Conservation (phyloP, 768 basidiomycete genomes). For the Suillus fuscotomentosus region DNA sequence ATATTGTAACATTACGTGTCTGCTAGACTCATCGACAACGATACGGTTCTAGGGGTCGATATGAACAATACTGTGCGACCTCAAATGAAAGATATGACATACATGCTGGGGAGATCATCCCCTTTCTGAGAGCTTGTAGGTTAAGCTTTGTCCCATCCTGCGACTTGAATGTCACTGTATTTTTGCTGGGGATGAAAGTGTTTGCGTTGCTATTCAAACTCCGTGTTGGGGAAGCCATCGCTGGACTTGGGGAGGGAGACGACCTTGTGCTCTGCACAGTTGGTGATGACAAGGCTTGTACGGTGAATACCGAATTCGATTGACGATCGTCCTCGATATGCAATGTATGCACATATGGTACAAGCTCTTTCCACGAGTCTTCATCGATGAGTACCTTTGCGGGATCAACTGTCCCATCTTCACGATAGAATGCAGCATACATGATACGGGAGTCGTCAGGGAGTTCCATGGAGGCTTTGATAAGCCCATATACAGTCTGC, state of each 20-base stretch:
- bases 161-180: slow-evolving; percentile 21
- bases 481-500: slow-evolving; percentile 24
- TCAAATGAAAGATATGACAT: slow-evolving; percentile 1
- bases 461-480: slow-evolving; percentile 23
- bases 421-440: slow-evolving; percentile 28
- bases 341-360: slow-evolving; percentile 28
- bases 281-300: slow-evolving; percentile 10
- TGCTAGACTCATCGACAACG: neutral
- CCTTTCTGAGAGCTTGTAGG: slow-evolving; percentile 17
- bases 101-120: slow-evolving; percentile 25
- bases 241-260: slow-evolving; percentile 2
- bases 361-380: slow-evolving; percentile 33
- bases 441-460: slow-evolving; percentile 18
- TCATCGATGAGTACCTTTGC: slow-evolving; percentile 25
- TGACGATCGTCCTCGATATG: slow-evolving; percentile 30
- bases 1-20: neutral
- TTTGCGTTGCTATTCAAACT: slow-evolving; percentile 24
- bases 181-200: slow-evolving; percentile 21
- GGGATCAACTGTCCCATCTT: slow-evolving; percentile 28
- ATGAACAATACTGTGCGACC: neutral
- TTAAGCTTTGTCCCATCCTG: slow-evolving; percentile 15
- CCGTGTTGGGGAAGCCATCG: slow-evolving; percentile 4
- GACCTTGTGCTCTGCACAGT: neutral
- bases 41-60: neutral
- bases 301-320: neutral